phyloP scores from a whole-genome alignment of 208 protist genomes.

The Angomonas deanei region DNA sequence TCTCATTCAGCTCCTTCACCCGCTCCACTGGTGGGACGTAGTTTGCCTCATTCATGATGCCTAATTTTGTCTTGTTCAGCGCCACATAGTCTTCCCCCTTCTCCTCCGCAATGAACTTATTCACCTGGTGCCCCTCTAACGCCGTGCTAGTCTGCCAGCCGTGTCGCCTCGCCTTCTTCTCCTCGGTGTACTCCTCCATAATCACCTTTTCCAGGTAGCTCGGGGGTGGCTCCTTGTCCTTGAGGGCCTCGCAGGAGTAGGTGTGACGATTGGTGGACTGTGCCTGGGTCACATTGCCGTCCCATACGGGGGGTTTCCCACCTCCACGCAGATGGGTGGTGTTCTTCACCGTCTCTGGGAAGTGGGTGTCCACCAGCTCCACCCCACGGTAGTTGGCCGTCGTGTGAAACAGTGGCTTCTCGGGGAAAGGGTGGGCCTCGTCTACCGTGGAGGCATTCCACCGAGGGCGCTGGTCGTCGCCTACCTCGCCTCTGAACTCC shows the following conservation, averaged over 20 bases:
- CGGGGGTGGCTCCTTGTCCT: constrained; percentile 13
- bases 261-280: constrained; percentile 21
- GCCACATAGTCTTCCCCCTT: constrained; percentile 20
- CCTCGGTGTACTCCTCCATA: constrained; percentile 26
- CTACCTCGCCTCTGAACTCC: constrained; percentile 24
- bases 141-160: constrained; percentile 45
- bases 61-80: constrained; percentile 21
- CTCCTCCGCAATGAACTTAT: constrained; percentile 11
- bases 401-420: constrained; percentile 49
- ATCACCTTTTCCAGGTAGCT: constrained; percentile 51
- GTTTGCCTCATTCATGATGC: constrained; percentile 16
- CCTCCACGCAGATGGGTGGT: constrained; percentile 18
- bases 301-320: constrained; percentile 24
- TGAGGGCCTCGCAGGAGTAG: constrained; percentile 26
- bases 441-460: constrained; percentile 67
- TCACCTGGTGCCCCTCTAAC: constrained; percentile 15
- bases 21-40: constrained; percentile 41
- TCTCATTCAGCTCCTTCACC: constrained; percentile 26
- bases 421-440: constrained; percentile 72
- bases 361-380: constrained; percentile 43
- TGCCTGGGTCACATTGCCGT: constrained; percentile 13
- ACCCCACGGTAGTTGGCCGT: constrained; percentile 51
- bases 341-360: constrained; percentile 47
- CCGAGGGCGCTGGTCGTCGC: constrained; percentile 20
- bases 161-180: constrained; percentile 22